Evolutionary conservation across 169 alveolate species (phyloP), one percentile per base, ranked within the genome.

Genomic region (Cryptosporidium baileyi): DNA sequence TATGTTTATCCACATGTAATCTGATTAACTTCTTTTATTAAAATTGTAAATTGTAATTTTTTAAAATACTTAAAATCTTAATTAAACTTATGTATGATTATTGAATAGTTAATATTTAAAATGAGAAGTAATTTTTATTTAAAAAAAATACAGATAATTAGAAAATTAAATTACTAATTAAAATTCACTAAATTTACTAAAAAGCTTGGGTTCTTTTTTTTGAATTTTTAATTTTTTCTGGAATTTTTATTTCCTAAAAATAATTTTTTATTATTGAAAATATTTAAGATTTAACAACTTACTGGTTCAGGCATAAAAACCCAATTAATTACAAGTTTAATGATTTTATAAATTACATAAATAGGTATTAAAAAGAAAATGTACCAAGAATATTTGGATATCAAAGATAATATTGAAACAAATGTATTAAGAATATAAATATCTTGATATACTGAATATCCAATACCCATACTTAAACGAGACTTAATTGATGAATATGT

Each of bases 231-330:
- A 51, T n/a, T 1, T 74, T 74, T 36, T 36, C 15, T 11, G 85
- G 74, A n/a, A 40, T 28, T 34, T 51, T 67, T 9, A 74, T 36
- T 57, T 74, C 85, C 85, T 74, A 11, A 54, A 28, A 8, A 36
- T 8, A 26, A 17, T 6, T 28, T 24, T 3, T 9, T 15, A 13
- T n/a, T n/a, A n/a, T n/a, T n/a, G n/a, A n/a, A n/a, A 13, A 13
- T n/a, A 28, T 22, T 11, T 22, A 57, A 11, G 26, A 24, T 22
- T n/a, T 57, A 30, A 8, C n/a, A 47, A 74, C 89, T 81, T 57
- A 81, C 89, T 6, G 81, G 82, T 45, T 81, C 89, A 15, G 89
- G 89, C 13, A 82, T 81, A 19, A 81, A 81, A 51, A 81, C 81
- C 89, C 89, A 81, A 52, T 61, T 57, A 63, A 81, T 40, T 1